A percentile compares a stretch with the other conserved stretches of the same genome.
Conservation (phyloP, 2,329 filamentous ascomycete genomes). For the Ascochyta viciae-villosae region DNA sequence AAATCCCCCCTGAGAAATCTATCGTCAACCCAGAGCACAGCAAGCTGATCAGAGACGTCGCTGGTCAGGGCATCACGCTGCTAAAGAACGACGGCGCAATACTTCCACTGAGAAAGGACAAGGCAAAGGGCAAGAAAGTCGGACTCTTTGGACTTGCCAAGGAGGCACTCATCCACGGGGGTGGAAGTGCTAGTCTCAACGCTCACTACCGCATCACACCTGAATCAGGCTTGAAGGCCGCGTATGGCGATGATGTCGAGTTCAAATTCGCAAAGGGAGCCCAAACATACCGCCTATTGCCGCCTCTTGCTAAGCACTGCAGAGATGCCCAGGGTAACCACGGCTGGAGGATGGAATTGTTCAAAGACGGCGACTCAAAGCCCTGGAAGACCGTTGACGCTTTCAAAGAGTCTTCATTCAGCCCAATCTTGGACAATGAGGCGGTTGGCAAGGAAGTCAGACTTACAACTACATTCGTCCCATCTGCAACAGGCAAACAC, state of each 20-base stretch:
- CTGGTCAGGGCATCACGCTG: constrained; percentile 72
- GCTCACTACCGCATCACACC: constrained; percentile 39
- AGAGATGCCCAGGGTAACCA: constrained; percentile 36
- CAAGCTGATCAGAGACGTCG: constrained; percentile 68
- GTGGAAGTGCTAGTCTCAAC: constrained; percentile 41
- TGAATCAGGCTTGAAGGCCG: constrained; percentile 33
- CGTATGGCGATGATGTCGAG: constrained; percentile 38
- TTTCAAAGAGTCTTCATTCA: constrained; percentile 37
- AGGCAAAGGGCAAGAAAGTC: constrained; percentile 62
- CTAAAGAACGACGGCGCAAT: constrained; percentile 73
- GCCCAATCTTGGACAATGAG: constrained; percentile 30
- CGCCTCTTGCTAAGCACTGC: constrained; percentile 35
- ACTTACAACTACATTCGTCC: constrained; percentile 34
- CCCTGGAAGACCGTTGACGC: constrained; percentile 32
- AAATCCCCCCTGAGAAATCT: constrained; percentile 63
- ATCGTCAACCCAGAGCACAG: constrained; percentile 69
- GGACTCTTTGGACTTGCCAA: constrained; percentile 76
- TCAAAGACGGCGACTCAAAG: constrained; percentile 32
- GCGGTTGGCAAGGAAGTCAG: constrained; percentile 35
- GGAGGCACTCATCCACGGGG: constrained; percentile 44
- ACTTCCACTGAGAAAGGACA: constrained; percentile 69
- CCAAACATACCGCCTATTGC: constrained; percentile 44
- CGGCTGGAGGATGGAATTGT: constrained; percentile 44
- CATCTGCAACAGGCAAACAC: constrained; percentile 36
- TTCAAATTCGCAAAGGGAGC: constrained; percentile 45